These are phyloP conservation scores for Fusarium nematophilum DNA, from an alignment of 2,329 filamentous ascomycete genomes.

Conservation along the genomic window DNA sequence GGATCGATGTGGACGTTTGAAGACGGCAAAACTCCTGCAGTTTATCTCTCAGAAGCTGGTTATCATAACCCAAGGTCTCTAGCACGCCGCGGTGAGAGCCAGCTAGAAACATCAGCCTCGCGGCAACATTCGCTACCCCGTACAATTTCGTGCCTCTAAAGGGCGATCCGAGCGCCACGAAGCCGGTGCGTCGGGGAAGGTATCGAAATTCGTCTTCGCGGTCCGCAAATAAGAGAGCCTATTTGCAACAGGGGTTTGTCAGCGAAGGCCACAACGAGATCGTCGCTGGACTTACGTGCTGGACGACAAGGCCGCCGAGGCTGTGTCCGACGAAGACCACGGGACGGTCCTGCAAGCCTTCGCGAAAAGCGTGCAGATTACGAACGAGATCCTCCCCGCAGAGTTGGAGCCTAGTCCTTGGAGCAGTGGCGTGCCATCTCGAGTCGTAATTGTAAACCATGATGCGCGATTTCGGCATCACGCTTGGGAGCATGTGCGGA, in stretches of 20 bases:
- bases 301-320: slow-evolving; percentile 33
- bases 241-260: not conserved
- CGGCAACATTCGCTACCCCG: slow-evolving; percentile 3
- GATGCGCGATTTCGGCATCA: slow-evolving; percentile 18
- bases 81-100: slow-evolving; percentile 31
- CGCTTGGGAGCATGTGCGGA: slow-evolving; percentile 22
- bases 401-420: slow-evolving; percentile 31
- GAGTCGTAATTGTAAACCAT: slow-evolving; percentile 37
- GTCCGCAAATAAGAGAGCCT: slow-evolving; percentile 30
- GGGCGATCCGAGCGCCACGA: slow-evolving; percentile 31
- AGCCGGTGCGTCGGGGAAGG: slow-evolving; percentile 12
- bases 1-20: slow-evolving; percentile 14
- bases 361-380: slow-evolving; percentile 17
- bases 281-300: slow-evolving; percentile 15
- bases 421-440: slow-evolving; percentile 30
- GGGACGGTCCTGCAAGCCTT: slow-evolving; percentile 10
- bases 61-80: slow-evolving; percentile 22
- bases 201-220: slow-evolving; percentile 12
- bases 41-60: slow-evolving; percentile 23
- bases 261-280: not conserved
- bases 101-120: slow-evolving; percentile 12
- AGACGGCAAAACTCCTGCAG: slow-evolving; percentile 31
- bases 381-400: slow-evolving; percentile 34
- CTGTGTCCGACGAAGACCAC: slow-evolving; percentile 38
- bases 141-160: slow-evolving; percentile 25